A percentile compares a stretch with the other conserved stretches of the same genome.
Conservation (phyloP, 495 filamentous ascomycete genomes). For the Tuber magnatum region DNA sequence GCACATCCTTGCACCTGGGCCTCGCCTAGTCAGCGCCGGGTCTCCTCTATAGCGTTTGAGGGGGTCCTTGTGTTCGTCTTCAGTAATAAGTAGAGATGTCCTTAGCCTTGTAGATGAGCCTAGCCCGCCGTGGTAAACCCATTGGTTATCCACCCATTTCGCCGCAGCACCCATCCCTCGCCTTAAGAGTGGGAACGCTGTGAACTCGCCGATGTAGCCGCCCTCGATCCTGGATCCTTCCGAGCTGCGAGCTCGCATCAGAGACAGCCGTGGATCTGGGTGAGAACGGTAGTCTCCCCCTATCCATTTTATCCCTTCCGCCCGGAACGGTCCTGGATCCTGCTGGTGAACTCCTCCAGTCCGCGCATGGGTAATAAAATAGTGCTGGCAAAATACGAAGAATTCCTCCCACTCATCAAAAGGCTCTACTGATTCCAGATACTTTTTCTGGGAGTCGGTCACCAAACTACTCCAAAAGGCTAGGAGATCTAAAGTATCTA, state of each 20-base stretch:
- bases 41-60: neutral
- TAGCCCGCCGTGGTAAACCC: slow-evolving; percentile 56
- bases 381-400: slow-evolving; percentile 75
- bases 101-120: slow-evolving; percentile 44
- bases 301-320: slow-evolving; percentile 26
- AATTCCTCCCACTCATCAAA: slow-evolving; percentile 98
- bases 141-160: slow-evolving; percentile 40
- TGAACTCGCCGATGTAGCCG: slow-evolving; percentile 31
- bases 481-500: slow-evolving; percentile 62
- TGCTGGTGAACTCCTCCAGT: slow-evolving; percentile 19
- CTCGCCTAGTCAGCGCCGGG: neutral
- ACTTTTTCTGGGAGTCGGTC: slow-evolving; percentile 48
- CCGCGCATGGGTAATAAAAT: slow-evolving; percentile 67
- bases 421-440: slow-evolving; percentile 59
- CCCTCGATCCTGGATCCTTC: slow-evolving; percentile 31
- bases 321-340: slow-evolving; percentile 27
- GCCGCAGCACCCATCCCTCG: slow-evolving; percentile 47
- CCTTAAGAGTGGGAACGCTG: slow-evolving; percentile 27
- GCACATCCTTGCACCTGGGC: slow-evolving; percentile 58
- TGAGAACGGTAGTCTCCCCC: slow-evolving; percentile 34
- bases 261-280: slow-evolving; percentile 17
- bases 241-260: slow-evolving; percentile 21
- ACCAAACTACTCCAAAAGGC: slow-evolving; percentile 69
- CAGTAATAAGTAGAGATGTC: slow-evolving; percentile 34
- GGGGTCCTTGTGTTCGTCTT: slow-evolving; percentile 39